A percentile compares a stretch with the other conserved stretches of the same genome.
Conservation (phyloP, 108 stramenopile genomes). For the Epithemia pelagica region DNA sequence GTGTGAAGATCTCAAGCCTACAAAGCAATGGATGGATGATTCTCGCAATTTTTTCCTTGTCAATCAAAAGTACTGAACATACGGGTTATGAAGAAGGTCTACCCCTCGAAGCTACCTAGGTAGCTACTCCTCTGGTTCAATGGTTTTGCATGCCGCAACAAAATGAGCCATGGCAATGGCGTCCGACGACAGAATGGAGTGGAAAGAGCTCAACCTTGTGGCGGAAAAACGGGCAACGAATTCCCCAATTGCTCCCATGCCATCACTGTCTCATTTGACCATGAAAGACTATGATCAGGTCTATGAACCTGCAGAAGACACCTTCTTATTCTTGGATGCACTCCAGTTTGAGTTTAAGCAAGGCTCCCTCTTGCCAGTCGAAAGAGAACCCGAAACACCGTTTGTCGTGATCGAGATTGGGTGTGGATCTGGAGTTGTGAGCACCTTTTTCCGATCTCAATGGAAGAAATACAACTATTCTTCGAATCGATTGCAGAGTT, state of each 20-base stretch:
- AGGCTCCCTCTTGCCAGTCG: background rate
- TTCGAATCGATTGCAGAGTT: slow-evolving; percentile 8
- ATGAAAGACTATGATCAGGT: slow-evolving; percentile 67
- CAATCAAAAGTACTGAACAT: too few species aligned
- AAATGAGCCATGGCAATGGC: too few species aligned
- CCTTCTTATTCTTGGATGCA: slow-evolving; percentile 80
- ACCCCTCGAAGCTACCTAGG: too few species aligned
- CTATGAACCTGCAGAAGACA: slow-evolving; percentile 90
- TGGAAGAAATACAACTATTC: slow-evolving; percentile 3
- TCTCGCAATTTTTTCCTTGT: too few species aligned
- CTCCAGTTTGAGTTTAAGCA: slow-evolving; percentile 47
- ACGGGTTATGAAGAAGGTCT: too few species aligned
- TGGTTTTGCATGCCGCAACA: too few species aligned
- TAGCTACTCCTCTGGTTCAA: too few species aligned
- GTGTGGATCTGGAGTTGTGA: slow-evolving; percentile 73
- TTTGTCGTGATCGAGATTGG: slow-evolving; percentile 67
- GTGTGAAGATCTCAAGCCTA: too few species aligned
- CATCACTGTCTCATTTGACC: slow-evolving; percentile 55
- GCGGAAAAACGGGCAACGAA: slow-evolving; percentile 50
- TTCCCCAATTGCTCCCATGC: slow-evolving; percentile 50
- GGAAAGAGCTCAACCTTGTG: slow-evolving; percentile 39
- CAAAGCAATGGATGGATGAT: too few species aligned
- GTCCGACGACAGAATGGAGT: slow-evolving; percentile 3
- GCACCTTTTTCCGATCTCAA: slow-evolving; percentile 33
- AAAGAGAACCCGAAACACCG: background rate